Evolutionary conservation across 768 basidiomycete genomes (phyloP), one percentile per base, ranked within the genome.

Genomic region (Suillus subluteus): DNA sequence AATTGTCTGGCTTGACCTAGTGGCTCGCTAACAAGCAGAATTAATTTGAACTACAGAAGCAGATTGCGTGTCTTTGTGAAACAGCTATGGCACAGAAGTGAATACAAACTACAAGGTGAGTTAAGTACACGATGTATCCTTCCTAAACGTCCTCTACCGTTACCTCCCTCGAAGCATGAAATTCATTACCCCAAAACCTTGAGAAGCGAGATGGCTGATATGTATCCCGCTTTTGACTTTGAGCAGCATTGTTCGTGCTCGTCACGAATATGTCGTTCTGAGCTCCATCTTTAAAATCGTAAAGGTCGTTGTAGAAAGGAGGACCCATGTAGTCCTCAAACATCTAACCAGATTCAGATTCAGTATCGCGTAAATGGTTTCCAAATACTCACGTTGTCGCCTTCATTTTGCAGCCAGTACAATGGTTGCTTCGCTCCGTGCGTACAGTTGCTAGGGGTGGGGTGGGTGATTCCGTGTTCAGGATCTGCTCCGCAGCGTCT

Each of bases 281-380:
- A 8, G 81, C 80, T 50, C 84, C 84, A 66, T 84, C 76, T 2
- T 32, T 55, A 72, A 81, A 85, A 62, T 80, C 78, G 70, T 80
- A 85, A 21, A 75, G 64, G 40, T 69, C 67, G 55, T 74, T 78
- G 71, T 85, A 85, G 32, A 69, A 64, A n/a, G 78, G 79, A 8
- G 79, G 73, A 23, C 54, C 21, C 63, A 75, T 72, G 1, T 67
- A 67, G 63, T 65, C 76, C 67, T 80, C 78, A 58, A 73, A 73
- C 73, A 78, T 75, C 78, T 78, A 55, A 46, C 38, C 21, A 18
- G 21, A 9, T 11, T 65, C 8, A 23, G 30, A 50, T 30, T 44
- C 21, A 40, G 35, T 32, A 55, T 38, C 32, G 21, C 40, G 21
- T 37, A 11, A 37, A 35, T 13, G 12, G 12, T 35, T 35, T 56